These are phyloP conservation scores for Cryptococcus neoformans DNA, from an alignment of 1,284 basidiomycete genomes.

Conservation along the genomic window DNA sequence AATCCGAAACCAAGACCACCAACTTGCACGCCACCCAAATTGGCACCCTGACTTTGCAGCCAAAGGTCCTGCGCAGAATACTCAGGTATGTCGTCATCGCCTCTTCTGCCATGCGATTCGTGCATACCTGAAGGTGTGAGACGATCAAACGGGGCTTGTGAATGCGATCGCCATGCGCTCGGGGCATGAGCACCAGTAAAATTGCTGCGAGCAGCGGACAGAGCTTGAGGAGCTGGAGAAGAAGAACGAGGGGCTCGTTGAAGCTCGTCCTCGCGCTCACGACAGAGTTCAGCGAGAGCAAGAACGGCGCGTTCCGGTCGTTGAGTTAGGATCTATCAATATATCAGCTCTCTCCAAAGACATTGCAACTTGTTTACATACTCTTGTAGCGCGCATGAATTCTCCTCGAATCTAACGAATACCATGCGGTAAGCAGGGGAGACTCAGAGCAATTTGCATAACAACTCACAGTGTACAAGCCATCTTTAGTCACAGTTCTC, in stretches of 20 bases:
- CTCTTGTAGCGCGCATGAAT: constrained; percentile 90
- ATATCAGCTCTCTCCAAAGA: background rate
- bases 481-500: constrained; percentile 93
- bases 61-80: constrained; percentile 44
- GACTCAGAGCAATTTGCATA: background rate
- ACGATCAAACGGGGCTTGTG: constrained; percentile 42
- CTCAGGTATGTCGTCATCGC: constrained; percentile 18
- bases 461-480: constrained; percentile 76
- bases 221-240: constrained; percentile 45
- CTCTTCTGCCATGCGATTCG: constrained; percentile 22
- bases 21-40: constrained; percentile 32
- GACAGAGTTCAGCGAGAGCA: constrained; percentile 77
- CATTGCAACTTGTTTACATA: constrained; percentile 23
- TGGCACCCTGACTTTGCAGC: constrained; percentile 43
- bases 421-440: background rate
- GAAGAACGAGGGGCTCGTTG: constrained; percentile 48
- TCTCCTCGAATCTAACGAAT: constrained; percentile 87
- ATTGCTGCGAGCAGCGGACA: constrained; percentile 32
- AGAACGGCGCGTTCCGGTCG: constrained; percentile 77
- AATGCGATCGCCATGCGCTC: constrained; percentile 36
- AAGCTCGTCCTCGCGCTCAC: constrained; percentile 50
- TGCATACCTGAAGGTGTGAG: constrained; percentile 16
- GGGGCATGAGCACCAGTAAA: constrained; percentile 22
- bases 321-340: constrained; percentile 59
- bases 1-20: constrained; percentile 32